These are phyloP conservation scores for Boletellus ananiceps DNA, from an alignment of 768 basidiomycete genomes.

Conservation along the genomic window DNA sequence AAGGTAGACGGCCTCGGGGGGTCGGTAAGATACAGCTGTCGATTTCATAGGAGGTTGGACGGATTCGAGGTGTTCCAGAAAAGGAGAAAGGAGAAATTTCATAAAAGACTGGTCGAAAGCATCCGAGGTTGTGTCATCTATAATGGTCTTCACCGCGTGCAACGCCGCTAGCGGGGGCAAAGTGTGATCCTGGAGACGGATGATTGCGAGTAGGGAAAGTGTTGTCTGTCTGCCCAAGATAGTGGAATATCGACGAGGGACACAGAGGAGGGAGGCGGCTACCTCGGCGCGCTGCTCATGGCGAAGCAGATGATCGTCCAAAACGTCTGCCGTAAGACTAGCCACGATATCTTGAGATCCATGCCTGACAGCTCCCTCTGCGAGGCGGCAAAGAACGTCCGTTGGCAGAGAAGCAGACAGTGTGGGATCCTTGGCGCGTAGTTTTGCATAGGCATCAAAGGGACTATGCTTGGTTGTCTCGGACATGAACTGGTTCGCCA, in stretches of 20 bases:
- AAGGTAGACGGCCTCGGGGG: conserved; percentile 35
- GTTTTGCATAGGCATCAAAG: conserved; percentile 25
- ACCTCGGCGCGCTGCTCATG: conserved; percentile 20
- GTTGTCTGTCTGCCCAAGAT: conserved; percentile 23
- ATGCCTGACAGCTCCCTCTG: conserved; percentile 27
- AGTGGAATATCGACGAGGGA: conserved; percentile 15
- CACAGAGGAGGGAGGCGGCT: conserved; percentile 25
- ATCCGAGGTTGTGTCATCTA: conserved; percentile 12
- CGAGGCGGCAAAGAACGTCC: conserved; percentile 27
- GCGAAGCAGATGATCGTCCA: conserved; percentile 27
- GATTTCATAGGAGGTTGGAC: conserved; percentile 26
- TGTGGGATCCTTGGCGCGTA: conserved; percentile 26
- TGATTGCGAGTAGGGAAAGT: conserved; percentile 18
- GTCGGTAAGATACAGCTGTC: conserved; percentile 33
- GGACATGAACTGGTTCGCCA: conserved; percentile 7
- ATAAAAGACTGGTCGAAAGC: conserved; percentile 21
- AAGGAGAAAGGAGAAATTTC: conserved; percentile 28
- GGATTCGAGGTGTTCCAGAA: conserved; percentile 27
- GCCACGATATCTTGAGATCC: conserved; percentile 33
- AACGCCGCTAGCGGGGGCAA: conserved; percentile 13
- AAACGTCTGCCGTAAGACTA: conserved; percentile 38
- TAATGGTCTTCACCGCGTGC: conserved; percentile 21
- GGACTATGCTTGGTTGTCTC: conserved; percentile 20
- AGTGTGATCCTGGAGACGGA: conserved; percentile 12
- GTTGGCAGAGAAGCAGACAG: conserved; percentile 22